These are phyloP conservation scores for Puccinia hordei DNA, from an alignment of 1,284 basidiomycete species.

Conservation along the genomic window DNA sequence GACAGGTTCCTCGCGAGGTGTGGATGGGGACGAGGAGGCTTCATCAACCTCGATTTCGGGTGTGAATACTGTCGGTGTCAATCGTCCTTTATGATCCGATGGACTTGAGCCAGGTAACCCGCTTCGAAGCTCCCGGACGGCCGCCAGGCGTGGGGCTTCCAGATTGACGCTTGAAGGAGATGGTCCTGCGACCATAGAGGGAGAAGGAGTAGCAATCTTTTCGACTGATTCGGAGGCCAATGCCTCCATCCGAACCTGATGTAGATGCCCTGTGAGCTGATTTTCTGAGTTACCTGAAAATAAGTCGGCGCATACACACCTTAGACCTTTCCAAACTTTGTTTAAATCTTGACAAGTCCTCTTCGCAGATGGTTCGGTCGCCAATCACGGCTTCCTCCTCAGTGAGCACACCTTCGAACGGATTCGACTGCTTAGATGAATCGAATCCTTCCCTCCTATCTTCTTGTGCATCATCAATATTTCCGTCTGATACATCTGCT, in stretches of 20 bases:
- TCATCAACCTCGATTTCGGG: conserved; percentile 32
- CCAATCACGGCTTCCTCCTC: conserved; percentile 37
- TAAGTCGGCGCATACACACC: not conserved
- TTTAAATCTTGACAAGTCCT: conserved; percentile 32
- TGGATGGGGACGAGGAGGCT: conserved; percentile 25
- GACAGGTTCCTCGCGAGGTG: not conserved
- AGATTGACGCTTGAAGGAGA: not conserved
- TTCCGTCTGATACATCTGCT: not conserved
- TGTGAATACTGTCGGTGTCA: conserved; percentile 5
- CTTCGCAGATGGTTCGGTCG: conserved; percentile 35
- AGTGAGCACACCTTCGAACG: conserved; percentile 22
- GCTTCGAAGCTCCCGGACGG: conserved; percentile 26
- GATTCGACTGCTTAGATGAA: conserved; percentile 3
- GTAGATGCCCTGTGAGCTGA: not conserved
- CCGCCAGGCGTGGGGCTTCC: conserved; percentile 6
- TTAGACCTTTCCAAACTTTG: conserved; percentile 31
- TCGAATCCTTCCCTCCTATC: not conserved
- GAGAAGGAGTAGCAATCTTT: not conserved
- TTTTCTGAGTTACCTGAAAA: not conserved
- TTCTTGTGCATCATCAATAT: not conserved
- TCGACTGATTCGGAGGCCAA: conserved; percentile 18
- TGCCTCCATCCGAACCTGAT: conserved; percentile 30
- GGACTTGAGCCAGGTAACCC: not conserved
- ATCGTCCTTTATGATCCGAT: conserved; percentile 4
- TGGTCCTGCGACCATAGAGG: not conserved